Conservation (phyloP, 2,329 filamentous ascomycete genomes). For the Trichophyton equinum region DNA sequence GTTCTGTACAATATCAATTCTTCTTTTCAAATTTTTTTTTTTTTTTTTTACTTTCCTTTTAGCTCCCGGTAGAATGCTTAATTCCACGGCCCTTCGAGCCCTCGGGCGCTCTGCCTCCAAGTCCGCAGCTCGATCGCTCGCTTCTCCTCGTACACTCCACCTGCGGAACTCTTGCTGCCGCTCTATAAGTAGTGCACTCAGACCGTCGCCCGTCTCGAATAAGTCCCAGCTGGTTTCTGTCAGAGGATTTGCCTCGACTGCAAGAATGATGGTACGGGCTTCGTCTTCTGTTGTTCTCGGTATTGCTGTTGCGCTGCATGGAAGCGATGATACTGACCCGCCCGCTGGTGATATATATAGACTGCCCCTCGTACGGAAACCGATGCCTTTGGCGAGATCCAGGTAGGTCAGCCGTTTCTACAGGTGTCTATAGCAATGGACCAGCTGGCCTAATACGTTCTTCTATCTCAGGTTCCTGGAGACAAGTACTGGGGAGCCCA, state of each 20-base stretch:
- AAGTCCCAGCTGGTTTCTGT: neutral
- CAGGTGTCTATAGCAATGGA: neutral
- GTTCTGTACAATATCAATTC: constrained; percentile 2
- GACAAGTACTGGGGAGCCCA: constrained; percentile 99
- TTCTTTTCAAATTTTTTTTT: neutral
- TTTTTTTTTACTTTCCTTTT: neutral
- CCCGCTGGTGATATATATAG: neutral
- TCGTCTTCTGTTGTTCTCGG: neutral
- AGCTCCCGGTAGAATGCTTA: constrained; percentile 4
- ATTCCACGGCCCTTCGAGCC: constrained; percentile 4
- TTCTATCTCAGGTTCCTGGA: constrained; percentile 47
- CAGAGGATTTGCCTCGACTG: constrained; percentile 2
- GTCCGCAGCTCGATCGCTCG: neutral
- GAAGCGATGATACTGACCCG: neutral
- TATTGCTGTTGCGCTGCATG: neutral
- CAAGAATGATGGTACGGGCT: neutral
- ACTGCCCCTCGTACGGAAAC: constrained; percentile 62
- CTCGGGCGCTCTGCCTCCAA: neutral
- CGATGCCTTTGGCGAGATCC: constrained; percentile 95
- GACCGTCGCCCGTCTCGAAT: neutral
- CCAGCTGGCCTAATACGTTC: neutral
- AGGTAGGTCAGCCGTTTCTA: constrained; percentile 32
- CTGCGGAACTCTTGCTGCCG: constrained; percentile 2
- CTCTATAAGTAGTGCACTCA: constrained; percentile 2
- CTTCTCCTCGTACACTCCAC: neutral